Evolutionary conservation across 208 protist genomes (phyloP).

Genomic region (Wallacemonas sp.): DNA sequence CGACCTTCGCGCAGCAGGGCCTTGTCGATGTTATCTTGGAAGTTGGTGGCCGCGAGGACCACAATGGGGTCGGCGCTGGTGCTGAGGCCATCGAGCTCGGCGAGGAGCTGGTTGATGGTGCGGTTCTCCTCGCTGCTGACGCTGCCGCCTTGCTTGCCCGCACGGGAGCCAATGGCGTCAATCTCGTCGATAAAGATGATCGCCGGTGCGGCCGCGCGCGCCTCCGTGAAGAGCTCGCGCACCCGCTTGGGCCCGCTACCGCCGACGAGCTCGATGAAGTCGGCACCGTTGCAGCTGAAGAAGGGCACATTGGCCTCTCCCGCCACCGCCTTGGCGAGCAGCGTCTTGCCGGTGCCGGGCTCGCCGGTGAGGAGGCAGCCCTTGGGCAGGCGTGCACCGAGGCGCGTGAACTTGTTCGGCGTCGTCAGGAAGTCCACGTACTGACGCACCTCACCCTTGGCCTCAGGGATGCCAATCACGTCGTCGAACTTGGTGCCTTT

Average conservation of each 20-base stretch:
- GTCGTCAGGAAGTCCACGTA: constrained; percentile 98
- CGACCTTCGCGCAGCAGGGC: constrained; percentile 87
- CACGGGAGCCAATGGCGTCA: constrained; percentile 95
- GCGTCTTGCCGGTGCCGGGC: constrained; percentile 97
- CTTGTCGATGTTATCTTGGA: constrained; percentile 95
- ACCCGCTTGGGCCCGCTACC: constrained; percentile 95
- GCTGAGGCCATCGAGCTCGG: constrained; percentile 95
- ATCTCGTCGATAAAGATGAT: constrained; percentile 99
- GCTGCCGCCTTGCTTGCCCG: constrained; percentile 71
- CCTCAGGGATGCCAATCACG: constrained; percentile 97
- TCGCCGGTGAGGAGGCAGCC: constrained; percentile 96
- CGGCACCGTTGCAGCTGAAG: constrained; percentile 95
- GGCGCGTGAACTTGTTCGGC: constrained; percentile 94
- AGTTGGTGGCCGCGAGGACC: constrained; percentile 97
- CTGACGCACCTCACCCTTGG: constrained; percentile 96
- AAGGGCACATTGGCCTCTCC: constrained; percentile 95
- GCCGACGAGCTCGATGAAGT: constrained; percentile 98
- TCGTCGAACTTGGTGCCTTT: constrained; percentile 90
- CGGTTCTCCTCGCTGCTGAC: constrained; percentile 92
- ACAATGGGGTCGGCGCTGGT: constrained; percentile 90
- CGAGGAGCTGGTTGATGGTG: constrained; percentile 97
- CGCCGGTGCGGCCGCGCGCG: constrained; percentile 91
- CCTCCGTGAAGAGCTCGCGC: constrained; percentile 96
- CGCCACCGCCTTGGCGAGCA: constrained; percentile 97
- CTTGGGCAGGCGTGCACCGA: constrained; percentile 96